These are phyloP conservation scores for Clonostachys chloroleuca DNA, from an alignment of 2,329 filamentous ascomycete species.

Conservation along the genomic window DNA sequence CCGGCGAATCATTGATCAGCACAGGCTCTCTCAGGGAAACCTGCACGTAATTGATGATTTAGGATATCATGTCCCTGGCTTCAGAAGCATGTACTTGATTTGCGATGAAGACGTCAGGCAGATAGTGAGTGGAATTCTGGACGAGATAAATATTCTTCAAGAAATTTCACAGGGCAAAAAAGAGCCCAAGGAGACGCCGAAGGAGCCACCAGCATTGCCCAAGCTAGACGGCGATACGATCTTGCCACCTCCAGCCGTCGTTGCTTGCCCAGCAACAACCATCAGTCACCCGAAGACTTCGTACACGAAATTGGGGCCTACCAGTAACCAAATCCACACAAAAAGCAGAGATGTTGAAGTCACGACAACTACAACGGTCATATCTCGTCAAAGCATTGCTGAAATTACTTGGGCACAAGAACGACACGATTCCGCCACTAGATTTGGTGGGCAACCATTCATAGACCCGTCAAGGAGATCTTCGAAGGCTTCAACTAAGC, in stretches of 20 bases:
- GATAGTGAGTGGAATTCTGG: not conserved
- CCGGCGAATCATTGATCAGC: no score
- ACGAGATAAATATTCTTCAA: not conserved
- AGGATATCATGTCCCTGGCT: no score
- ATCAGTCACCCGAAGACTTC: not conserved
- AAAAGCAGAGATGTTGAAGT: not conserved
- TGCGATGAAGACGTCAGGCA: not conserved
- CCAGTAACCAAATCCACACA: not conserved
- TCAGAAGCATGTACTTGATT: not conserved
- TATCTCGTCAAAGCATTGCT: slow-evolving; percentile 1
- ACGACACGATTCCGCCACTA: not conserved
- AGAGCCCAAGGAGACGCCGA: not conserved
- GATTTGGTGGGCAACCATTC: not conserved
- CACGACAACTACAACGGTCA: not conserved
- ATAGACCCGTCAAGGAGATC: not conserved
- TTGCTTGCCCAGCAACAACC: not conserved
- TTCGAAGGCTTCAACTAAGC: not conserved
- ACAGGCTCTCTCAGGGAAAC: no score
- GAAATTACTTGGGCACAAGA: not conserved
- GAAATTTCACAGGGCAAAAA: not conserved
- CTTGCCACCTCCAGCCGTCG: not conserved
- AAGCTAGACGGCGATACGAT: not conserved
- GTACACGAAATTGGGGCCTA: not conserved
- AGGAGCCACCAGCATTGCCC: not conserved
- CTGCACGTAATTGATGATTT: no score